A percentile compares a stretch with the other conserved stretches of the same genome.
Evolutionary conservation across 495 filamentous ascomycete species (phyloP).

Genomic region (Symbiotaphrina buchneri): DNA sequence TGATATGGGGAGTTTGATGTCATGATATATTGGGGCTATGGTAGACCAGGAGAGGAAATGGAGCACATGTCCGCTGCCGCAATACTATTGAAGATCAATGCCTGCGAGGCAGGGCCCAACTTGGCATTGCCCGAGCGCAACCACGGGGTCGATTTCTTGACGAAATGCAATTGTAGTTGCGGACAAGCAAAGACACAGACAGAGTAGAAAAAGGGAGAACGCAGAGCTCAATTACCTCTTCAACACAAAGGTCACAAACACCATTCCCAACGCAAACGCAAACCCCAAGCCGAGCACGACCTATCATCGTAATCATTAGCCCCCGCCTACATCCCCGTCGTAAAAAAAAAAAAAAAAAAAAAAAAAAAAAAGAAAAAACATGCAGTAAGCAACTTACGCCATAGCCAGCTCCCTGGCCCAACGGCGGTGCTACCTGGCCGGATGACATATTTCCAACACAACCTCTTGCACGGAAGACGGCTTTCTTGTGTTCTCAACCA

Average conservation of each 20-base stretch:
- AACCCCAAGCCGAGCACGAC: slow-evolving; percentile 55
- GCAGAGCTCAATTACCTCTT: slow-evolving; percentile 22
- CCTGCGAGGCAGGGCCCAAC: too few relatives aligned
- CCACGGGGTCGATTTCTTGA: too few relatives aligned
- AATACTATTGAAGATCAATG: not conserved
- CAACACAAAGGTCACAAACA: slow-evolving; percentile 53
- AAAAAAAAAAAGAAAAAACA: not conserved
- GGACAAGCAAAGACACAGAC: too few relatives aligned
- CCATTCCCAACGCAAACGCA: slow-evolving; percentile 56
- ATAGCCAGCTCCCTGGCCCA: slow-evolving; percentile 4
- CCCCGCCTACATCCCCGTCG: too few relatives aligned
- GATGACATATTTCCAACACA: too few relatives aligned
- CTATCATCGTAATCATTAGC: not conserved
- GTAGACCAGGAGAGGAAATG: not conserved
- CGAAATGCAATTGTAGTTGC: not conserved
- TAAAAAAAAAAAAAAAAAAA: too few relatives aligned
- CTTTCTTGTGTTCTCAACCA: too few relatives aligned
- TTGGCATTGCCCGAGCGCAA: too few relatives aligned
- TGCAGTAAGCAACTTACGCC: not conserved
- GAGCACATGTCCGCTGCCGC: not conserved
- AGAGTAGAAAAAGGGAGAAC: too few relatives aligned
- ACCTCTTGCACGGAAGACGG: too few relatives aligned
- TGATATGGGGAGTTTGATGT: too few relatives aligned
- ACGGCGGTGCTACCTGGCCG: slow-evolving; percentile 1
- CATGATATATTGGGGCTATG: too few relatives aligned